Percentiles rank a stretch among this genome's conserved stretches.
Evolutionary conservation across 163 green algal genomes (phyloP).

Genomic region (Coccomyxa subellipsoidea): DNA sequence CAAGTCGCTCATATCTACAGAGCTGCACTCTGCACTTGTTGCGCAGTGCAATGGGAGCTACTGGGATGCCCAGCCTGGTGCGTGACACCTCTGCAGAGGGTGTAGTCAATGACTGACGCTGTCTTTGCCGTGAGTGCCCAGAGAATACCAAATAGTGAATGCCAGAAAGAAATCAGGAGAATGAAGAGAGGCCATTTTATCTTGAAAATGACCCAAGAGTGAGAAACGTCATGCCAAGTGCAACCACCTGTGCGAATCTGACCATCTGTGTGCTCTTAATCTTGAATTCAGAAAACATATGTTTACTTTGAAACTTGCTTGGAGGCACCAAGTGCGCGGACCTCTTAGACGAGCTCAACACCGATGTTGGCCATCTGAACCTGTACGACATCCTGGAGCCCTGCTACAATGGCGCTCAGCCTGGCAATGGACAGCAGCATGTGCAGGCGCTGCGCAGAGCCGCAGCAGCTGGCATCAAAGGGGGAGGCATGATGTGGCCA

Average conservation of each 20-base stretch:
- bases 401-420: slow-evolving; percentile 58
- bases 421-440: slow-evolving; percentile 4
- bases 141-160: too few relatives aligned
- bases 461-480: not conserved
- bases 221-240: too few relatives aligned
- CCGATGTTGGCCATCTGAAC: slow-evolving; percentile 21
- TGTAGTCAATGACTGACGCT: too few relatives aligned
- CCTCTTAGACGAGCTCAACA: slow-evolving; percentile 25
- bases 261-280: too few relatives aligned
- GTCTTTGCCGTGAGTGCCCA: too few relatives aligned
- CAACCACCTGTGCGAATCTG: too few relatives aligned
- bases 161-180: too few relatives aligned
- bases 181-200: too few relatives aligned
- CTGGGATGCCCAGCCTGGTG: slow-evolving; percentile 32
- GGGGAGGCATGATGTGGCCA: slow-evolving; percentile 32
- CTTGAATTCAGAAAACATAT: too few relatives aligned
- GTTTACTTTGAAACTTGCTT: not conserved
- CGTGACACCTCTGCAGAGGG: not conserved
- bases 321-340: slow-evolving; percentile 39
- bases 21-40: slow-evolving; percentile 25
- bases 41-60: slow-evolving; percentile 40
- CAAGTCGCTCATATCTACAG: slow-evolving; percentile 51
- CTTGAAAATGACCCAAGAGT: too few relatives aligned
- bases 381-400: slow-evolving; percentile 72
- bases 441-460: slow-evolving; percentile 10